Base-by-base conservation (phyloP, 257 asterid species). In the Primulina huaijiensis region DNA sequence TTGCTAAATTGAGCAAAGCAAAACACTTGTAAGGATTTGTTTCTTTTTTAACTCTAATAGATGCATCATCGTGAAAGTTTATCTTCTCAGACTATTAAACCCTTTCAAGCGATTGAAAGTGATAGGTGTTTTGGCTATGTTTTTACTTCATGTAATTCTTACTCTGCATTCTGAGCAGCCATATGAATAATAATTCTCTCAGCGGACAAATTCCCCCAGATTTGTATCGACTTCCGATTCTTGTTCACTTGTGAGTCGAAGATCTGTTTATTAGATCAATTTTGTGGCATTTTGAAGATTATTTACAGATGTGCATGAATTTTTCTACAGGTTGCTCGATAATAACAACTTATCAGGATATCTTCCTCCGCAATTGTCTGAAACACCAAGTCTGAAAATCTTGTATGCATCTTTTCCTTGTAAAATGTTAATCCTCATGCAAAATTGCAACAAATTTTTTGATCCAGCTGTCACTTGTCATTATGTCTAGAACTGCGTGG, bases 181-280 rank as follows among this genome's bases (percentile, higher is more conserved):
- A 94, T 84, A 89, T 94, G 99, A 94, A 94, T 75, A 94, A 94
- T 80, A 94, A 94, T 82, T 94, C 95, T 57, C 83, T 94, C 60
- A 88, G 95, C 72, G 99, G 98, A 31, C 86, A 73, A 80, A 94
- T 94, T 71, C 99, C 99, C 14, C 61, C 86, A 3, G 92, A 82
- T 81, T 89, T 94, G 74, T 80, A 88, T 77, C 87, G 74, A 69
- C 98, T 94, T 72, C 98, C 99, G 35, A 75, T 7, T 23, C 97
- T 94, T 64, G 84, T 94, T 81, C 99, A 94, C 82, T 69, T 94
- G 99, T 94, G 87, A 89, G 99, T 89, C 38, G 65, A 64, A 70
- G 35, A 8, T 50, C 37, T 59, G 56, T 72, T 58, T 31, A 27
- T 27, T 64, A 35, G 19, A 35, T 14, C 67, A 21, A 62, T 67